These are phyloP conservation scores for Penicillium corylophilum DNA, from an alignment of 2,329 filamentous ascomycete species.

Conservation along the genomic window DNA sequence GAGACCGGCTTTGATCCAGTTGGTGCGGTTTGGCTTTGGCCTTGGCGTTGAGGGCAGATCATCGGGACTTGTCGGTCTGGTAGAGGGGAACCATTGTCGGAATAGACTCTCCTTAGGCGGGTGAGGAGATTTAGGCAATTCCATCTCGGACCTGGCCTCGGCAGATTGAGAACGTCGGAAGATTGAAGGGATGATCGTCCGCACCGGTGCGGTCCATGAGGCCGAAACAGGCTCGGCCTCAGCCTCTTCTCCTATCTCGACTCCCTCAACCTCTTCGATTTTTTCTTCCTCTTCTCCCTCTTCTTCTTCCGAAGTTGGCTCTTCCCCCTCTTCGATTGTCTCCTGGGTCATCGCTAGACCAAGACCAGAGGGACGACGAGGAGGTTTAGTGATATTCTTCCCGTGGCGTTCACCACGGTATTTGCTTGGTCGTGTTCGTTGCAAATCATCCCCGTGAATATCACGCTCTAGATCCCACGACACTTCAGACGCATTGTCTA, in stretches of 20 bases:
- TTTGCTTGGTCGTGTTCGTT: constrained; percentile 31
- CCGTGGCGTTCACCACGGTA: constrained; percentile 24
- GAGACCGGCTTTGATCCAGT: constrained; percentile 7
- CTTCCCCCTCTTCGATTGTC: constrained; percentile 32
- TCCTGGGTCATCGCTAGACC: constrained; percentile 30
- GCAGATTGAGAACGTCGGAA: constrained; percentile 9
- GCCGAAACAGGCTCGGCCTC: neutral
- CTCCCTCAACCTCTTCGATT: constrained; percentile 13
- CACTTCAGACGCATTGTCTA: constrained; percentile 35
- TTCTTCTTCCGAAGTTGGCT: constrained; percentile 11
- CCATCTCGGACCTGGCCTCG: neutral
- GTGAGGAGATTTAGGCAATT: neutral
- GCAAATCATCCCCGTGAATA: constrained; percentile 36
- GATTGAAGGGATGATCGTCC: constrained; percentile 26
- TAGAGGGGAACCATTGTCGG: constrained; percentile 6
- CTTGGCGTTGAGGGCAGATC: neutral
- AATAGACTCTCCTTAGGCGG: constrained; percentile 4
- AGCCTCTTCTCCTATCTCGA: constrained; percentile 4
- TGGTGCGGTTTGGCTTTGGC: neutral
- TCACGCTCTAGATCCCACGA: constrained; percentile 39
- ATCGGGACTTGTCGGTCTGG: neutral
- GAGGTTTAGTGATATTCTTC: constrained; percentile 36
- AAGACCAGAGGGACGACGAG: constrained; percentile 35
- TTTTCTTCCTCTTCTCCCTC: constrained; percentile 10
- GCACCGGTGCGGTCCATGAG: constrained; percentile 20